phyloP scores from a whole-genome alignment of 1,284 basidiomycete species.

The Cutaneotrichosporon dermatis region DNA sequence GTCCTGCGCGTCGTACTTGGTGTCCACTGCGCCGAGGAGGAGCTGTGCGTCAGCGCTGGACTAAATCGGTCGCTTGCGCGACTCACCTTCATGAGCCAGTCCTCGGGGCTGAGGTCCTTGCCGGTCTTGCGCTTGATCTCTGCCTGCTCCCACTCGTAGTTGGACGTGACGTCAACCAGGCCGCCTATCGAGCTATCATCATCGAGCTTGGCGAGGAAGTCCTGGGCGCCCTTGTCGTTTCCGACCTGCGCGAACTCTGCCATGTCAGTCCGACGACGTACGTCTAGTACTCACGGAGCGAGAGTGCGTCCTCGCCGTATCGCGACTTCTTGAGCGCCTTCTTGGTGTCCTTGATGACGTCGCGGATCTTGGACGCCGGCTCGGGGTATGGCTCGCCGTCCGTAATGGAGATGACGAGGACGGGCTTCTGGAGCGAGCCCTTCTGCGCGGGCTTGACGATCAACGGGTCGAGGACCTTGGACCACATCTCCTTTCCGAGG shows the following conservation, averaged over 20 bases:
- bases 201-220: conserved; percentile 15
- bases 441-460: conserved; percentile 46
- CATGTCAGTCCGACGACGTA: too few species aligned
- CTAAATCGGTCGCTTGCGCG: too few species aligned
- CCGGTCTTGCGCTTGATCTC: conserved; percentile 14
- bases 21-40: conserved; percentile 36
- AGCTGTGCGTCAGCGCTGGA: conserved; percentile 11
- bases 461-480: conserved; percentile 50
- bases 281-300: not conserved
- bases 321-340: conserved; percentile 8
- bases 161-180: conserved; percentile 12
- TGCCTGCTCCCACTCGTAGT: conserved; percentile 13
- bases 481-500: conserved; percentile 29
- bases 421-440: conserved; percentile 48
- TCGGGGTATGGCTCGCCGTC: conserved; percentile 27
- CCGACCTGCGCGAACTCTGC: conserved; percentile 16
- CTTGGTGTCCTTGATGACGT: conserved; percentile 12
- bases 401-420: conserved; percentile 49
- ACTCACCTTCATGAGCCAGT: conserved; percentile 8
- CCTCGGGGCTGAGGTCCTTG: conserved; percentile 9
- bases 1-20: conserved; percentile 43
- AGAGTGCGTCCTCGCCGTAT: conserved; percentile 13
- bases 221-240: conserved; percentile 14
- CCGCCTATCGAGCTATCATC: conserved; percentile 12
- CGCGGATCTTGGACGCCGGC: conserved; percentile 4